Base-by-base conservation (phyloP, 2,329 filamentous ascomycete genomes). In the Fusarium xylarioides region DNA sequence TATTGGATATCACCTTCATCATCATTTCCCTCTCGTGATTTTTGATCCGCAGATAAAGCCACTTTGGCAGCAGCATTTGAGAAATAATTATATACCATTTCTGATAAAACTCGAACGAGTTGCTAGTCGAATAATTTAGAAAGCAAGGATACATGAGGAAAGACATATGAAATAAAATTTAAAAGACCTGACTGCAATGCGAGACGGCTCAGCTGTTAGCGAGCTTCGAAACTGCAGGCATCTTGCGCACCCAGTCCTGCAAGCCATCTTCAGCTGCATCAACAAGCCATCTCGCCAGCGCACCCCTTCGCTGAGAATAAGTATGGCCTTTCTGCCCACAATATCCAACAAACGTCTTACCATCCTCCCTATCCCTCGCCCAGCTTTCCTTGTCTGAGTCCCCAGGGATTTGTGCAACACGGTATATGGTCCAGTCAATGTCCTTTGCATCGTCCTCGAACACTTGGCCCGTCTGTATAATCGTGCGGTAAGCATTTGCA, bases 391-490 rank as follows among this genome's bases (percentile, higher is more conserved):
- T 75, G 14, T 79, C 78, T 4, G 69, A 57, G 1, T 55, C 74
- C 1, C 80, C 80, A 2, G 78, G 76, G 7, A 82, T 79, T 4
- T 28, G 44, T 1, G 74, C 68, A 46, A 81, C 75, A 21, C 78
- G 74, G 32, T 67, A 79, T 5, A 80, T 49, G 2, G 77, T 81
- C 79, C 75, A 82, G 14, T 82, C 78, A 3, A 82, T 12, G 4
- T 57, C 78, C 2, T 67, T 42, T 0, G 60, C 75, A 1, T 78
- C 43, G 3, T 67, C 58, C 21, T 76, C 66, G 34, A 81, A 26
- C 26, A 26, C 26, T 26, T 26, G 26, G 26, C 26, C 26, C 5
- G 26, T 26, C 26, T 26, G 26, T 26, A 26, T 26, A 5, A 26
- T 26, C 5, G 26, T 26, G 26, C 26, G 23, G 12, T 76, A 81